A percentile compares a stretch with the other conserved stretches of the same genome.
phyloP scores from a whole-genome alignment of 2,329 filamentous ascomycete species.

The Fusarium sp. region DNA sequence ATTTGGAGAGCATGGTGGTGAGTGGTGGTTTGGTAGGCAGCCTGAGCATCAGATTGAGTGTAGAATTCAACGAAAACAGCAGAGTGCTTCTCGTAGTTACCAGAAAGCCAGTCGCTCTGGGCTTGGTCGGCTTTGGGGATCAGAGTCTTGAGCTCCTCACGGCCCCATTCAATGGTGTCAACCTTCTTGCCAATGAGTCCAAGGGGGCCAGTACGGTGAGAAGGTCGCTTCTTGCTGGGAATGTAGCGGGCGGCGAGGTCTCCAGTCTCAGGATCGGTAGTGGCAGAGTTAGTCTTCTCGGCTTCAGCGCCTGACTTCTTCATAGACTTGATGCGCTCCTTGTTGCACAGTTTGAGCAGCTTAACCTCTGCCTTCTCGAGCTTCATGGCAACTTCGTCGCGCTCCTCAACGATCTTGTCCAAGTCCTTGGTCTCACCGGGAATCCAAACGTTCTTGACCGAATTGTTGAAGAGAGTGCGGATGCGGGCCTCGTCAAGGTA shows the following conservation, averaged over 20 bases:
- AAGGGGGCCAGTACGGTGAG: slow-evolving; percentile 72
- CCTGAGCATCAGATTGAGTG: slow-evolving; percentile 84
- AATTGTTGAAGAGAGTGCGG: slow-evolving; percentile 80
- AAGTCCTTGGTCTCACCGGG: slow-evolving; percentile 79
- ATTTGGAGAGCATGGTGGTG: slow-evolving; percentile 87
- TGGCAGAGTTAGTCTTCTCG: slow-evolving; percentile 55
- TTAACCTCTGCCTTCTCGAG: slow-evolving; percentile 87
- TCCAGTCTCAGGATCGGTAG: slow-evolving; percentile 75
- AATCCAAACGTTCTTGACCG: slow-evolving; percentile 88
- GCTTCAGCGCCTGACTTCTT: slow-evolving; percentile 51
- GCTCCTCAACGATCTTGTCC: slow-evolving; percentile 81
- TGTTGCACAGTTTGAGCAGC: slow-evolving; percentile 74
- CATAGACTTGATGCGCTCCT: slow-evolving; percentile 53
- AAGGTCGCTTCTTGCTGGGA: slow-evolving; percentile 75
- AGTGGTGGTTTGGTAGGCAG: slow-evolving; percentile 83
- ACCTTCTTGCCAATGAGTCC: slow-evolving; percentile 76
- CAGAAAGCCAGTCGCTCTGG: slow-evolving; percentile 72
- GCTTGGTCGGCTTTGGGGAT: slow-evolving; percentile 75
- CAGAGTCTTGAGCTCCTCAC: slow-evolving; percentile 67
- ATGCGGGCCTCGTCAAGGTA: slow-evolving; percentile 82
- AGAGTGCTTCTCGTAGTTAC: slow-evolving; percentile 73
- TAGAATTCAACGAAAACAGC: slow-evolving; percentile 95
- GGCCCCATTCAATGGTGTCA: slow-evolving; percentile 88
- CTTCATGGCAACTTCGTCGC: slow-evolving; percentile 80
- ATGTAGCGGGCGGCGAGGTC: slow-evolving; percentile 75